These are phyloP conservation scores for Salix brachista DNA, from an alignment of 345 rosid genomes.

Conservation along the genomic window DNA sequence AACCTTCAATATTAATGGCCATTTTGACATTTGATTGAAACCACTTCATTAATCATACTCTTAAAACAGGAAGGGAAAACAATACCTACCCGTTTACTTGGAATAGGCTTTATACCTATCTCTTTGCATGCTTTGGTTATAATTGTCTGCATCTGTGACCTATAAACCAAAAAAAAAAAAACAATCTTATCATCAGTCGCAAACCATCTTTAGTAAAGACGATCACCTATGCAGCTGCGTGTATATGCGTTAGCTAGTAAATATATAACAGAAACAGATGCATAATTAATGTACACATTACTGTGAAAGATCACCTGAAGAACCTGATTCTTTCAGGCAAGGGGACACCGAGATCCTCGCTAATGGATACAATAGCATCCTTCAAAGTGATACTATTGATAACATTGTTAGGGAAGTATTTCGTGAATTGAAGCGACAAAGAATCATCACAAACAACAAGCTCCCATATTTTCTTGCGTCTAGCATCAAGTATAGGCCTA, in stretches of 20 bases:
- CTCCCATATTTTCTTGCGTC: constrained; percentile 96
- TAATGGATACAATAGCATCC: constrained; percentile 61
- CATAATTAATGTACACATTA: background rate
- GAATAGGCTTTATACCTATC: constrained; percentile 72
- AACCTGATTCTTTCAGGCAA: constrained; percentile 71
- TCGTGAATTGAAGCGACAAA: constrained; percentile 78
- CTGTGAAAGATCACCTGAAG: constrained; percentile 53
- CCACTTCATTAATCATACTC: background rate
- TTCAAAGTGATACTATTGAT: constrained; percentile 85
- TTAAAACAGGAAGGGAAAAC: background rate
- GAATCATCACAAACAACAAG: constrained; percentile 86
- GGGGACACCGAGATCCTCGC: constrained; percentile 69
- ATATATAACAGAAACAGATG: background rate
- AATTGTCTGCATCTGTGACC: constrained; percentile 98
- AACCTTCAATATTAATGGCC: background rate
- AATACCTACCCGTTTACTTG: constrained; percentile 75
- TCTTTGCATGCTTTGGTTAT: constrained; percentile 76
- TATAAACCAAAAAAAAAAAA: constrained; percentile 21
- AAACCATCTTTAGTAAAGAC: background rate
- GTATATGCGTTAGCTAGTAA: background rate
- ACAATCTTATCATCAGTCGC: background rate
- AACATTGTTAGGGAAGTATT: constrained; percentile 84
- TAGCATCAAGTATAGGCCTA: constrained; percentile 76
- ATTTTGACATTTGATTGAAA: background rate
- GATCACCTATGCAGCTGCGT: background rate